Evolutionary conservation across 2,329 filamentous ascomycete genomes (phyloP).

Genomic region (Periconia digitata): DNA sequence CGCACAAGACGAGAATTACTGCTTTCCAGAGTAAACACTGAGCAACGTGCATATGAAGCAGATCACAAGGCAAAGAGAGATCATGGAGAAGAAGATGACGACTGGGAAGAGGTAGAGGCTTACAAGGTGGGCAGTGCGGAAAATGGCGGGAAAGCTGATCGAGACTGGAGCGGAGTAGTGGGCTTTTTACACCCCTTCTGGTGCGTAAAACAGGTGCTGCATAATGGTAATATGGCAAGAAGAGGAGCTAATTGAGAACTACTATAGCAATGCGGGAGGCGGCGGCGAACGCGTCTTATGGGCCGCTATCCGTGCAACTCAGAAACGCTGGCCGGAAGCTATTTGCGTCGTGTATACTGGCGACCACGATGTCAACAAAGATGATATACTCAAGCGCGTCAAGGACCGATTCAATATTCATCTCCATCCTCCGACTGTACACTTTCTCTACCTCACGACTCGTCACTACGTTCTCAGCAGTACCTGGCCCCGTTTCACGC

Average conservation of each 20-base stretch:
- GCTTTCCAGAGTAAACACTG: conserved; percentile 32
- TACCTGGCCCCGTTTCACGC: conserved; percentile 88
- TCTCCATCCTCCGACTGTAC: conserved; percentile 77
- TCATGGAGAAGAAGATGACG: conserved; percentile 60
- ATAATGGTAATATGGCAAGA: neutral
- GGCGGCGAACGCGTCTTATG: conserved; percentile 95
- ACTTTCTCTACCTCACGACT: conserved; percentile 88
- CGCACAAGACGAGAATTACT: conserved; percentile 36
- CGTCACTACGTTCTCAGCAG: conserved; percentile 82
- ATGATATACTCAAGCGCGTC: conserved; percentile 74
- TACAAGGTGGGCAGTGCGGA: conserved; percentile 49
- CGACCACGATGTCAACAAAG: conserved; percentile 84
- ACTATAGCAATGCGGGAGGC: conserved; percentile 95
- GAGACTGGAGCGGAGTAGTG: conserved; percentile 79
- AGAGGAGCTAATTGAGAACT: too few relatives aligned
- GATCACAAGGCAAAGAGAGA: conserved; percentile 16
- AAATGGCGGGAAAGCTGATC: conserved; percentile 49
- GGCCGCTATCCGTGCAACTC: conserved; percentile 90
- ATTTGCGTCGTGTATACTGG: conserved; percentile 94
- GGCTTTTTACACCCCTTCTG: conserved; percentile 99
- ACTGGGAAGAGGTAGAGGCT: conserved; percentile 70
- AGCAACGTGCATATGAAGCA: conserved; percentile 28
- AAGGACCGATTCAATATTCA: conserved; percentile 87
- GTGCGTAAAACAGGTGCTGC: conserved; percentile 54
- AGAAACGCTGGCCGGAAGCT: conserved; percentile 83